Percentiles rank a stretch among this genome's conserved stretches.
Conservation (phyloP, 1,284 basidiomycete species). For the Macrocystidia cucumis region DNA sequence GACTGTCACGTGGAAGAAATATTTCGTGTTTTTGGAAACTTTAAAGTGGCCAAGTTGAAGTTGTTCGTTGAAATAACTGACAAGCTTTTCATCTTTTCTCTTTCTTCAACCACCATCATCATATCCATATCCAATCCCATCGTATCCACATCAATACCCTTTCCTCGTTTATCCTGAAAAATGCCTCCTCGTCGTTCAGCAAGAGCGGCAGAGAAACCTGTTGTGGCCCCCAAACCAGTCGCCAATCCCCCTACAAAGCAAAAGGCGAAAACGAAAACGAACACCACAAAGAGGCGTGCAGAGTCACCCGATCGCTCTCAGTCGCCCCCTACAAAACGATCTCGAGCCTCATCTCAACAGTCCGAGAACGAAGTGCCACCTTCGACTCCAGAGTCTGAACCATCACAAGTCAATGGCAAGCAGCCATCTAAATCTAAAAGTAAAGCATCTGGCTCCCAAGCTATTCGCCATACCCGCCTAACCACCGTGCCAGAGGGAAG, state of each 20-base stretch:
- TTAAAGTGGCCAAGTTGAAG: too few relatives aligned
- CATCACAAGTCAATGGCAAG: slow-evolving; percentile 17
- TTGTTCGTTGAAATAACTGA: too few relatives aligned
- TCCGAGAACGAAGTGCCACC: slow-evolving; percentile 25
- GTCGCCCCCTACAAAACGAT: slow-evolving; percentile 38
- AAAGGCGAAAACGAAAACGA: slow-evolving; percentile 15
- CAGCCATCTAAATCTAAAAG: slow-evolving; percentile 16
- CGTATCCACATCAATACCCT: slow-evolving; percentile 1
- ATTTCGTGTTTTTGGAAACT: slow-evolving; percentile 4
- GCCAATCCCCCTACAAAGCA: slow-evolving; percentile 23
- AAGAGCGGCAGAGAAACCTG: slow-evolving; percentile 22
- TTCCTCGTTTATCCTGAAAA: not conserved
- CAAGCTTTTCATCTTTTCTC: slow-evolving; percentile 2
- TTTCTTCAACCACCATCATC: not conserved
- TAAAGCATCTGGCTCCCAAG: slow-evolving; percentile 18
- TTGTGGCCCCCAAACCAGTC: slow-evolving; percentile 20
- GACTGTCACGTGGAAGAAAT: not conserved
- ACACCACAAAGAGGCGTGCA: slow-evolving; percentile 31
- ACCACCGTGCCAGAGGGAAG: slow-evolving; percentile 28
- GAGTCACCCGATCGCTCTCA: slow-evolving; percentile 34
- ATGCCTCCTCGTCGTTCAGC: slow-evolving; percentile 42
- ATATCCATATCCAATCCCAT: not conserved
- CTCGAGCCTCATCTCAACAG: slow-evolving; percentile 22
- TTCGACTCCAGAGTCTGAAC: slow-evolving; percentile 15
- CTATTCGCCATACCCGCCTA: slow-evolving; percentile 20